Conservation (phyloP, 1,139 yeast genomes). For the Yamadazyma siamensis region DNA sequence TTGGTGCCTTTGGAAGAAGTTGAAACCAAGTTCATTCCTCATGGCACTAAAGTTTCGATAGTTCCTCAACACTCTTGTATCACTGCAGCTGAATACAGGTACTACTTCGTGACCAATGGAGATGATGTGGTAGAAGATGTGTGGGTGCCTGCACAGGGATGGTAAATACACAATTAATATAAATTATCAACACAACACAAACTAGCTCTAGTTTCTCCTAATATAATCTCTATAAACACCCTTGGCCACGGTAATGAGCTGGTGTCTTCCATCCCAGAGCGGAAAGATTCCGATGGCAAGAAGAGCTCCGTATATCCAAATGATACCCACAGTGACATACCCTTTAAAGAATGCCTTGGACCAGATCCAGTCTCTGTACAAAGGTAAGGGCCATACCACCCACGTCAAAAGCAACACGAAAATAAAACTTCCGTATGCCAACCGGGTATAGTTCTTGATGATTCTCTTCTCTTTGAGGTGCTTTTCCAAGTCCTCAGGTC, state of each 20-base stretch:
- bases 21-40: slow-evolving; percentile 34
- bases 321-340: slow-evolving; percentile 34
- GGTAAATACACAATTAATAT: slow-evolving; percentile 20
- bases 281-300: slow-evolving; percentile 36
- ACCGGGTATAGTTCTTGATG: slow-evolving; percentile 18
- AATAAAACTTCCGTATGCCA: slow-evolving; percentile 27
- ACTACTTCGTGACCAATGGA: slow-evolving; percentile 54
- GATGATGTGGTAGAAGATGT: slow-evolving; percentile 54
- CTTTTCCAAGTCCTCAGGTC: slow-evolving; percentile 3
- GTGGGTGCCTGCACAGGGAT: slow-evolving; percentile 70
- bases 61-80: slow-evolving; percentile 77
- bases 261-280: slow-evolving; percentile 31
- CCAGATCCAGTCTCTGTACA: slow-evolving; percentile 44
- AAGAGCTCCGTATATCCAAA: slow-evolving; percentile 34
- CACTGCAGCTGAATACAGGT: slow-evolving; percentile 61
- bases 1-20: slow-evolving; percentile 34
- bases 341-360: slow-evolving; percentile 38
- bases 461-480: slow-evolving; percentile 5
- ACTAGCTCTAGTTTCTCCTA: background rate
- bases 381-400: slow-evolving; percentile 47
- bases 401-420: slow-evolving; percentile 29
- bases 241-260: slow-evolving; percentile 18
- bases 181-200: too few species aligned
- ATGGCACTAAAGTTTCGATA: slow-evolving; percentile 54
- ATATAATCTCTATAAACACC: slow-evolving; percentile 13